Evolutionary conservation across 768 basidiomycete genomes (phyloP).

Genomic region (Suillus alpinus): DNA sequence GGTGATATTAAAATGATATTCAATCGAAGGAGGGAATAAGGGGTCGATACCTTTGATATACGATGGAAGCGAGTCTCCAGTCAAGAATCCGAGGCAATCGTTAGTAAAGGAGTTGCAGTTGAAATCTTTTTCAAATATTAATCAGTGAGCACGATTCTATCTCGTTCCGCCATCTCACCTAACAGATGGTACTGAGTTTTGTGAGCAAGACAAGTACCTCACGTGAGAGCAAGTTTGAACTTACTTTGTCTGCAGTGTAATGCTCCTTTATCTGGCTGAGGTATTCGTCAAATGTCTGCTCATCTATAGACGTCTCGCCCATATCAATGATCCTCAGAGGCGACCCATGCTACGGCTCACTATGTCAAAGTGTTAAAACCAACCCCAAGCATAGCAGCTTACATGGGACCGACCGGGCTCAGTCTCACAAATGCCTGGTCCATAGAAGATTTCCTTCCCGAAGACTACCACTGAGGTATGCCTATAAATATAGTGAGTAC

Average conservation of each 20-base stretch:
- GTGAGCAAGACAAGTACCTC: not conserved
- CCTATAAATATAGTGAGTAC: slow-evolving; percentile 41
- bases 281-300: slow-evolving; percentile 86
- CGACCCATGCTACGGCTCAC: slow-evolving; percentile 58
- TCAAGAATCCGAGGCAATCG: slow-evolving; percentile 84
- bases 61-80: slow-evolving; percentile 74
- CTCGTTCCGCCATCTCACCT: slow-evolving; percentile 40
- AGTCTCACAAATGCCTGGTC: slow-evolving; percentile 75
- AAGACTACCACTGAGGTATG: slow-evolving; percentile 92
- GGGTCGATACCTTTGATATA: slow-evolving; percentile 68
- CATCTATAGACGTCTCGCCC: slow-evolving; percentile 78
- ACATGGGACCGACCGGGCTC: slow-evolving; percentile 82
- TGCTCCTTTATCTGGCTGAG: slow-evolving; percentile 67
- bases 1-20: not conserved
- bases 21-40: not conserved
- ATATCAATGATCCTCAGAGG: slow-evolving; percentile 71
- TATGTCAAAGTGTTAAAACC: not conserved
- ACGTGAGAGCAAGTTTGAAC: slow-evolving; percentile 16
- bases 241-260: slow-evolving; percentile 88
- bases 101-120: slow-evolving; percentile 96
- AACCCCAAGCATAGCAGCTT: slow-evolving; percentile 26
- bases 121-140: slow-evolving; percentile 54
- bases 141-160: not conserved
- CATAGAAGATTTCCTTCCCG: slow-evolving; percentile 86
- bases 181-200: slow-evolving; percentile 75